These are phyloP conservation scores for Rhodotorula sp. DNA, from an alignment of 1,284 basidiomycete genomes.

Conservation along the genomic window DNA sequence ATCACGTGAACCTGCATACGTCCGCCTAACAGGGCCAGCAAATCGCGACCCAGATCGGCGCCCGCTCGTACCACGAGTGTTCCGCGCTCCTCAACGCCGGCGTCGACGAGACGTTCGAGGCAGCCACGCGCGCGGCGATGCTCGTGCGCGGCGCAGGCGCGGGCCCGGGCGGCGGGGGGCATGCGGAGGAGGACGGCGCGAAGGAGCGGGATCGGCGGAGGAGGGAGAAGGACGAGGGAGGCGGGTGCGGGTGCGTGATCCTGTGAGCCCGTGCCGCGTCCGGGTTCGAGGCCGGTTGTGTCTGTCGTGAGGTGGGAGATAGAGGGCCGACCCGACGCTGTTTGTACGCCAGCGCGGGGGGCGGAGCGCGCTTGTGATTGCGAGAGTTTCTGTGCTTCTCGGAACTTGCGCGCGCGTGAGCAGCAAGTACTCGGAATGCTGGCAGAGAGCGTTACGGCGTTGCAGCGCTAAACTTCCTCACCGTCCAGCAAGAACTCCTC, in stretches of 20 bases:
- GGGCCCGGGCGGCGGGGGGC: conserved; percentile 43
- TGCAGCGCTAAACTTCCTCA: not conserved
- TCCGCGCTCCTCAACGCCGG: conserved; percentile 87
- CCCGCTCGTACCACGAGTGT: conserved; percentile 89
- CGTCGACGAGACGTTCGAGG: conserved; percentile 93
- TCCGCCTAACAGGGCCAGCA: conserved; percentile 63
- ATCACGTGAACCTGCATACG: too few species aligned
- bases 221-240: not conserved
- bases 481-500: conserved; percentile 19
- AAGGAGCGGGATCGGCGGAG: not conserved
- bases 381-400: too few species aligned
- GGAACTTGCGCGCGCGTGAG: too few species aligned
- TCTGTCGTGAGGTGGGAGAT: not conserved
- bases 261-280: conserved; percentile 3
- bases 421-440: too few species aligned
- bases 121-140: conserved; percentile 90
- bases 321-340: not conserved
- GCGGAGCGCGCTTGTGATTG: too few species aligned
- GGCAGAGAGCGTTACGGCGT: too few species aligned
- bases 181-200: conserved; percentile 7
- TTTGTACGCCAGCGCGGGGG: too few species aligned
- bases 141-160: conserved; percentile 79
- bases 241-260: conserved; percentile 26
- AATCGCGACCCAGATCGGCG: conserved; percentile 77
- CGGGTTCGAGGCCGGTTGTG: too few species aligned